Evolutionary conservation across 306 rosid genomes (phyloP).

Genomic region (Quillaja saponaria): DNA sequence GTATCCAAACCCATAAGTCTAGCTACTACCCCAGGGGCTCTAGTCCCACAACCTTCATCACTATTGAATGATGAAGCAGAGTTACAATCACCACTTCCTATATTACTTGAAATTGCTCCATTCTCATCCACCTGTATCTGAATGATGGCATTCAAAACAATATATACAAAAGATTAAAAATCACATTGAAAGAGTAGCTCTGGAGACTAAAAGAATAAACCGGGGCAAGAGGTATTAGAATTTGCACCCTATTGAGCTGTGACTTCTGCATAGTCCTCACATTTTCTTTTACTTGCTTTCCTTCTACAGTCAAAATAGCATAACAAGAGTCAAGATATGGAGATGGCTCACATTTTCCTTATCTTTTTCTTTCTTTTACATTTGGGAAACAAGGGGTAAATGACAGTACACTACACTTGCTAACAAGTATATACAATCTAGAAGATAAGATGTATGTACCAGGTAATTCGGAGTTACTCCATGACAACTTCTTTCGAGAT

Average conservation of each 20-base stretch:
- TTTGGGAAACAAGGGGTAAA: no score
- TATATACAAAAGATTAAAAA: not conserved
- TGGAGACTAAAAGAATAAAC: not conserved
- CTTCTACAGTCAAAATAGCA: constrained; percentile 44
- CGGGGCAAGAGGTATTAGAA: constrained; percentile 5
- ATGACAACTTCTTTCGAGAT: constrained; percentile 75
- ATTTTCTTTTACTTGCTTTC: constrained; percentile 62
- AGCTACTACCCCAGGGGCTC: constrained; percentile 83
- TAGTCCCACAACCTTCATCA: constrained; percentile 69
- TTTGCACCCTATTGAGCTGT: constrained; percentile 52
- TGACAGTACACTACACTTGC: no score
- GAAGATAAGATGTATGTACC: constrained; percentile 41
- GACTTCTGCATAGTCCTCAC: constrained; percentile 48
- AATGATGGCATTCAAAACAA: constrained; percentile 28
- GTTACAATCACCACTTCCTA: constrained; percentile 51
- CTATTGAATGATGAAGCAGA: constrained; percentile 49
- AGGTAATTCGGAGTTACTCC: constrained; percentile 42
- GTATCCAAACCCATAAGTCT: constrained; percentile 94
- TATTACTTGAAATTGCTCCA: constrained; percentile 57
- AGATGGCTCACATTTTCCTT: constrained; percentile 19
- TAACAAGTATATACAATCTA: not conserved
- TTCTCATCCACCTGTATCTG: constrained; percentile 61
- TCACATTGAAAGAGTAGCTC: not conserved
- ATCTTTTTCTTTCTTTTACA: no score
- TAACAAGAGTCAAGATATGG: constrained; percentile 6